Evolutionary conservation across 2,329 filamentous ascomycete genomes (phyloP), one percentile per base, ranked within the genome.

Genomic region (Sporothrix brunneoviolacea): DNA sequence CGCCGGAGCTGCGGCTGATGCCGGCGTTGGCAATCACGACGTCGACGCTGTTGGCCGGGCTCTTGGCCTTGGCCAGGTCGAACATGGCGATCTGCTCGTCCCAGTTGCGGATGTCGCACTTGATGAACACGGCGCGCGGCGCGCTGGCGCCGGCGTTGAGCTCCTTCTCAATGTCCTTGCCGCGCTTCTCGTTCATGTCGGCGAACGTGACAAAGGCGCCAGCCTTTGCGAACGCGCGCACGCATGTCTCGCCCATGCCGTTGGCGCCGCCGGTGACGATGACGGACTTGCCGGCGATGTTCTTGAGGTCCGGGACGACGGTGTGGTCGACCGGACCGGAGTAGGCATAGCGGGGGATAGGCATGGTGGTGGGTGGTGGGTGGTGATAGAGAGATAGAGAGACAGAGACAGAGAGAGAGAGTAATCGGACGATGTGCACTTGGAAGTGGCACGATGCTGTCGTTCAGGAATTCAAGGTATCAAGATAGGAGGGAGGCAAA

Each of bases 1-100:
- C 46, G 19, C 46, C 45, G 3, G 46, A 48, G 37, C 37, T 41
- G 46, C 46, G 46, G 37, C 28, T 41, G 46, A 48, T 48, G 30
- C 46, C 46, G 5, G 46, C 46, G 21, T 41, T 48, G 37, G 37
- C 37, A 36, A 48, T 41, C 12, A 41, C 37, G 4, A 48, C 38
- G 30, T 48, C 46, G 19, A 48, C 21, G 16, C 46, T 48, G 3
- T 35, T 27, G n/a, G 46, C 12, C n/a, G 46, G 46, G 37, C 46
- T 48, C 30, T 41, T 21, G 15, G 37, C 4, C 28, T 41, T 48
- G 19, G 46, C 46, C 19, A 30, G 19, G 28, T 40, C 46, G n/a
- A 48, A 41, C 46, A 48, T 48, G 19, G 3, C 10, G 27, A 41
- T 33, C 30, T 48, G 46, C 18, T 48, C 37, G 19, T 48, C 46